Conservation (phyloP, 306 rosid genomes). For the Rubus idaeus region DNA sequence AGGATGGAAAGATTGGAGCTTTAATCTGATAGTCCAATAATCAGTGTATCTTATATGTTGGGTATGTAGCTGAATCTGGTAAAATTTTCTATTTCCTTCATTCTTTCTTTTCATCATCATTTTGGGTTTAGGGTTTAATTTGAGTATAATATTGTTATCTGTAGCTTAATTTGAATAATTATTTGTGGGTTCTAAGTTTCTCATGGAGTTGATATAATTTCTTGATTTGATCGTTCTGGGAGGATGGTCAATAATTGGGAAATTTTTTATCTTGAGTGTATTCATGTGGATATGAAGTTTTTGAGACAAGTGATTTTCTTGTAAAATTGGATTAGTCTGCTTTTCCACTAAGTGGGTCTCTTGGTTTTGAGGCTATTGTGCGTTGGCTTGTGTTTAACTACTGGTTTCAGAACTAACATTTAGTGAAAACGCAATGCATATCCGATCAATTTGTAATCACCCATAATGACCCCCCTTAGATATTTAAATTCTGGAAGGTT, state of each 20-base stretch:
- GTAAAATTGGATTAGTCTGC: conserved; percentile 18
- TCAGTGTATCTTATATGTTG: conserved; percentile 1
- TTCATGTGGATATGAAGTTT: conserved; percentile 6
- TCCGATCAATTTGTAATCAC: background rate
- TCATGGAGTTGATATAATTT: background rate
- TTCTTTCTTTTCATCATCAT: conserved; percentile 9
- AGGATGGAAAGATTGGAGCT: conserved; percentile 9
- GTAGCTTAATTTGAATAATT: conserved; percentile 13
- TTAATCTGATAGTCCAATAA: background rate
- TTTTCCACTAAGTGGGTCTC: conserved; percentile 15
- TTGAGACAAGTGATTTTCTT: conserved; percentile 19
- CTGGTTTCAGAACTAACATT: background rate
- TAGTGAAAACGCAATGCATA: conserved; percentile 16
- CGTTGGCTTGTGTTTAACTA: conserved; percentile 24
- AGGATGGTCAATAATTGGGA: conserved; percentile 2
- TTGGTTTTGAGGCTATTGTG: conserved; percentile 7
- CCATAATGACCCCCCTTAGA: background rate
- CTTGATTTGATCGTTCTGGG: conserved; percentile 28
- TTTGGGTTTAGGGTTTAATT: conserved; percentile 21
- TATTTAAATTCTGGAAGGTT: background rate
- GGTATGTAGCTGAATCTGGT: conserved; percentile 35
- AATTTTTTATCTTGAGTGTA: conserved; percentile 13
- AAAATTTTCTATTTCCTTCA: conserved; percentile 13
- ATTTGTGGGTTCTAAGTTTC: conserved; percentile 19
- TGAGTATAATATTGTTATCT: conserved; percentile 9